Conservation (phyloP, 139 green algal genomes). For the Chlamydomonas sp. region DNA sequence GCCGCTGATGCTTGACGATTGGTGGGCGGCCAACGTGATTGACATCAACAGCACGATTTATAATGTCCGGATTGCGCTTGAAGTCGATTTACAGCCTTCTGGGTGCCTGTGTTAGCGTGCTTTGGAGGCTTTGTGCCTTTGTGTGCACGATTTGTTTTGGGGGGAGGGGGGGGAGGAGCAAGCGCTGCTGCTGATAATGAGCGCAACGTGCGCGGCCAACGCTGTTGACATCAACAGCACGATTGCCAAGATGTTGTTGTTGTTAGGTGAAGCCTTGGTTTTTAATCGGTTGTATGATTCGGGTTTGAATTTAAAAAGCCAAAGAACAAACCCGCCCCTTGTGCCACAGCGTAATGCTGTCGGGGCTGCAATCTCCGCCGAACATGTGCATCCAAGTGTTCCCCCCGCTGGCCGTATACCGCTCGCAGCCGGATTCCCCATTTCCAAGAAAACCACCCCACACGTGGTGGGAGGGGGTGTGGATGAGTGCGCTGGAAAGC, state of each 20-base stretch:
- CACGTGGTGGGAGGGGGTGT: too few species aligned
- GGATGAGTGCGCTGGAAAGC: too few species aligned
- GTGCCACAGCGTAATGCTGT: too few species aligned
- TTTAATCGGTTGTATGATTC: too few species aligned
- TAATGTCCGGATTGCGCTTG: constrained; percentile 54
- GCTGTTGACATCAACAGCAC: constrained; percentile 85
- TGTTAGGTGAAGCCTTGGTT: too few species aligned
- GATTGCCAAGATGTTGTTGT: constrained; percentile 60
- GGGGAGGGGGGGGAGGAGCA: constrained; percentile 58
- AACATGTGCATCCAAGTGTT: too few species aligned
- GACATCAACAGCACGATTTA: constrained; percentile 83
- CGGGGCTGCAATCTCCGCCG: too few species aligned
- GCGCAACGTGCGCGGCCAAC: constrained; percentile 88
- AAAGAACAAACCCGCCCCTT: too few species aligned
- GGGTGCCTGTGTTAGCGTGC: not conserved
- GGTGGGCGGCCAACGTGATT: constrained; percentile 85
- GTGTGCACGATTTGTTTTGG: not conserved
- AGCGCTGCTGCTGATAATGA: constrained; percentile 72
- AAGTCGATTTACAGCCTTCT: not conserved
- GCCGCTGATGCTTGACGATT: constrained; percentile 79
- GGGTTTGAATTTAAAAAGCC: too few species aligned
- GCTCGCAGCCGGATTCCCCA: too few species aligned
- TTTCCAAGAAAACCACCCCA: too few species aligned
- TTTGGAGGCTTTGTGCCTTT: not conserved
- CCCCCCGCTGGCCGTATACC: too few species aligned